Conservation (phyloP, 805 yeast species). For the Metschnikowia santaceciliae region DNA sequence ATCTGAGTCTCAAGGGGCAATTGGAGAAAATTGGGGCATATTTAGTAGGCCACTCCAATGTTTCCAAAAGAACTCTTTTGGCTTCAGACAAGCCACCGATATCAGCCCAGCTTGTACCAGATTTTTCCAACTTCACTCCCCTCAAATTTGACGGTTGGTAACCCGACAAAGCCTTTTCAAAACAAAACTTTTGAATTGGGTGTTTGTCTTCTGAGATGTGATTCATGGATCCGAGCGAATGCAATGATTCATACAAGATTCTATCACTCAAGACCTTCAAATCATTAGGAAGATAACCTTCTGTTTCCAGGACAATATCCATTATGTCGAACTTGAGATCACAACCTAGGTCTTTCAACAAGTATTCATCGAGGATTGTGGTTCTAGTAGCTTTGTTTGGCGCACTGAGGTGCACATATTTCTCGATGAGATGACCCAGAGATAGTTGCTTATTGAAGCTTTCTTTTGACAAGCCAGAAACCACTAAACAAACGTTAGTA, state of each 20-base stretch:
- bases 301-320: conserved; percentile 62
- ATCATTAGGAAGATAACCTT: conserved; percentile 87
- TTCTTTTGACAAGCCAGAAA: conserved; percentile 63
- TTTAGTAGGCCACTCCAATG: conserved; percentile 95
- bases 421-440: conserved; percentile 68
- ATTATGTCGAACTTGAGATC: conserved; percentile 38
- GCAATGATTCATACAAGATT: conserved; percentile 47
- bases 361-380: conserved; percentile 41
- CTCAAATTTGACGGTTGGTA: conserved; percentile 79
- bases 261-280: conserved; percentile 68
- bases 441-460: conserved; percentile 56
- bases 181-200: conserved; percentile 31
- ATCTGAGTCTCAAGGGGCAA: conserved; percentile 81
- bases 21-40: conserved; percentile 92
- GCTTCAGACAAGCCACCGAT: conserved; percentile 85
- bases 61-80: conserved; percentile 72
- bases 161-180: conserved; percentile 57
- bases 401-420: conserved; percentile 53
- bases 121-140: conserved; percentile 81
- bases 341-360: conserved; percentile 25
- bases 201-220: background rate
- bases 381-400: conserved; percentile 66
- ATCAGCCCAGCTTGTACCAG: conserved; percentile 73
- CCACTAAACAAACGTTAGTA: conserved; percentile 51
- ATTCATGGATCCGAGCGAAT: background rate